These are phyloP conservation scores for Phlegmacium glaucopus DNA, from an alignment of 768 basidiomycete genomes.

Conservation along the genomic window DNA sequence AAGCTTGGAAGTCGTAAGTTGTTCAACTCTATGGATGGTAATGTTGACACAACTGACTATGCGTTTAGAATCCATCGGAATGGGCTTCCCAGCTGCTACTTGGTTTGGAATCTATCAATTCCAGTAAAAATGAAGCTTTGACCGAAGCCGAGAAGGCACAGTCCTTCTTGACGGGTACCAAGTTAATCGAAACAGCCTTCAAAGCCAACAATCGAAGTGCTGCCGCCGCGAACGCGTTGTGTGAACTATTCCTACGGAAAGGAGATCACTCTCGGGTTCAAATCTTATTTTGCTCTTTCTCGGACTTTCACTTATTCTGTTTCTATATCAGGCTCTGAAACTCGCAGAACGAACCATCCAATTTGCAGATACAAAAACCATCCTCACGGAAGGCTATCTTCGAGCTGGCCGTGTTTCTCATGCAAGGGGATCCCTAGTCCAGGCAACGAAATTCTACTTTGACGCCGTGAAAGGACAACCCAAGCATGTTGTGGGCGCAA, in stretches of 20 bases:
- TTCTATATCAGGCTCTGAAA: conserved; percentile 69
- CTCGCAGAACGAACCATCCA: conserved; percentile 92
- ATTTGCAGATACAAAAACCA: conserved; percentile 83
- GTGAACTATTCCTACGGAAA: conserved; percentile 74
- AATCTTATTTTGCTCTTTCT: not conserved
- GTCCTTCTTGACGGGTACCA: conserved; percentile 62
- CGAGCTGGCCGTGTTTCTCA: conserved; percentile 81
- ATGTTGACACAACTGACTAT: conserved; percentile 1
- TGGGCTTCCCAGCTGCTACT: conserved; percentile 81
- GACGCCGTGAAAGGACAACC: conserved; percentile 64
- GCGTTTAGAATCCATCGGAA: conserved; percentile 64
- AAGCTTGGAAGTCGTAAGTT: conserved; percentile 76
- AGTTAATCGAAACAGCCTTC: conserved; percentile 75
- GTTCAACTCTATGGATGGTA: conserved; percentile 1
- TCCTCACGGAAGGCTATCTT: conserved; percentile 85
- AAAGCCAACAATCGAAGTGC: conserved; percentile 75
- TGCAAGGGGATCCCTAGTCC: conserved; percentile 56
- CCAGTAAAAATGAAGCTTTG: conserved; percentile 69
- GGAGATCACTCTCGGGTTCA: conserved; percentile 58
- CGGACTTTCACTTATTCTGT: not conserved
- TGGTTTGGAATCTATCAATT: conserved; percentile 83
- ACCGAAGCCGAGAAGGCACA: conserved; percentile 60
- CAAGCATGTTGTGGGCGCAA: conserved; percentile 72
- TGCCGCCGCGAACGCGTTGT: conserved; percentile 80
- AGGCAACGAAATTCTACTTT: conserved; percentile 71